Conservation (phyloP, 108 stramenopile species). For the Skeletonema menzelii region DNA sequence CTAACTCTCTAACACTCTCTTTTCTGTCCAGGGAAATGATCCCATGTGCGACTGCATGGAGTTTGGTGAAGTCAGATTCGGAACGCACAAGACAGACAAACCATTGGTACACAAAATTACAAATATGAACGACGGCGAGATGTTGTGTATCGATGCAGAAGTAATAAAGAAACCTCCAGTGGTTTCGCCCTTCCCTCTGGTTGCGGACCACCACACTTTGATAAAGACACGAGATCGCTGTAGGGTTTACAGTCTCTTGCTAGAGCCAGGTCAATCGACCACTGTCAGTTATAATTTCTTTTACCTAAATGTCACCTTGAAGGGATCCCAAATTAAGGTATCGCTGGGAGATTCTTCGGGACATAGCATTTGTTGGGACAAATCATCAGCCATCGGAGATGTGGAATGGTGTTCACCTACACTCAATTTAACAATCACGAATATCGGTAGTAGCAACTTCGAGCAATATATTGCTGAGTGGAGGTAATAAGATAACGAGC, state of each 20-base stretch:
- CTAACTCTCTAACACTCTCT: too few species aligned
- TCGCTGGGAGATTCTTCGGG: constrained; percentile 16
- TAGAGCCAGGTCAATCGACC: constrained; percentile 57
- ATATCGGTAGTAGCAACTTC: constrained; percentile 42
- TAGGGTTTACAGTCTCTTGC: constrained; percentile 59
- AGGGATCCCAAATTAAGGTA: constrained; percentile 37
- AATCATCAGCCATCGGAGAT: constrained; percentile 32
- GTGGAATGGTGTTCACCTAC: constrained; percentile 56
- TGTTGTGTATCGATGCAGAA: constrained; percentile 77
- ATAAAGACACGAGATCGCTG: constrained; percentile 58
- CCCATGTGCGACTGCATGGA: constrained; percentile 63
- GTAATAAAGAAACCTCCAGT: constrained; percentile 62
- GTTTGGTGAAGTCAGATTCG: constrained; percentile 61
- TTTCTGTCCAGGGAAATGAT: constrained; percentile 33
- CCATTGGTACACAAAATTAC: constrained; percentile 75
- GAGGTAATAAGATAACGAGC: constrained; percentile 27
- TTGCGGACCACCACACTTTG: constrained; percentile 55
- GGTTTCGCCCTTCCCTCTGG: constrained; percentile 31
- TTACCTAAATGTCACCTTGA: constrained; percentile 50
- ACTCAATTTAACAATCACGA: constrained; percentile 35
- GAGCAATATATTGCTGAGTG: constrained; percentile 73
- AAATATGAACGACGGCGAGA: constrained; percentile 36
- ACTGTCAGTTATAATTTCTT: constrained; percentile 73
- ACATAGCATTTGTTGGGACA: constrained; percentile 31
- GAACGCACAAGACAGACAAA: constrained; percentile 49